A percentile compares a stretch with the other conserved stretches of the same genome.
These are phyloP conservation scores for Ogataea siamensis DNA, from an alignment of 805 yeast species.

Conservation along the genomic window DNA sequence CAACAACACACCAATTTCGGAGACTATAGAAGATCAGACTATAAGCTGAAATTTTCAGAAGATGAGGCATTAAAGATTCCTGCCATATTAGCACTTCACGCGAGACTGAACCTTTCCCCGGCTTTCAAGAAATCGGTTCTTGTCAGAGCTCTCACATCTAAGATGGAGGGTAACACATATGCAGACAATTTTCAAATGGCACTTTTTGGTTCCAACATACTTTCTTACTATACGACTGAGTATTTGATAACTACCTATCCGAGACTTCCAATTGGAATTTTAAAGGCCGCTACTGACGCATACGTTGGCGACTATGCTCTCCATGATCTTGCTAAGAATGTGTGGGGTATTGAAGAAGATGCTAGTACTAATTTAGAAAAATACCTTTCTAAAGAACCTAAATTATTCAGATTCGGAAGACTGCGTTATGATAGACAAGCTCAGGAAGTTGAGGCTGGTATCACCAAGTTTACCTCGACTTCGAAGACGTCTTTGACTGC, in stretches of 20 bases:
- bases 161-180: conserved; percentile 37
- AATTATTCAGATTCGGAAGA: conserved; percentile 66
- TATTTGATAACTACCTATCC: conserved; percentile 77
- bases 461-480: conserved; percentile 41
- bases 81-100: conserved; percentile 72
- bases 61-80: conserved; percentile 61
- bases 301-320: conserved; percentile 69
- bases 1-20: conserved; percentile 33
- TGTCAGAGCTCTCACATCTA: conserved; percentile 76
- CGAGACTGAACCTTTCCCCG: conserved; percentile 65
- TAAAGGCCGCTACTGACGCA: conserved; percentile 72
- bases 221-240: conserved; percentile 75
- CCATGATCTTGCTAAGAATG: conserved; percentile 56
- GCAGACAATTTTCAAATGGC: conserved; percentile 78
- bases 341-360: conserved; percentile 91
- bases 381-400: conserved; percentile 65
- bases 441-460: conserved; percentile 51
- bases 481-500: conserved; percentile 24
- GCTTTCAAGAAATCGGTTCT: conserved; percentile 60
- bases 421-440: conserved; percentile 45
- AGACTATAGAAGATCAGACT: conserved; percentile 30
- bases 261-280: conserved; percentile 78
- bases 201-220: conserved; percentile 75
- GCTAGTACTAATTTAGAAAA: conserved; percentile 59
- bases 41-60: conserved; percentile 39